Conservation (phyloP, 148 eudicot genomes). For the Salicornia ramosissima region DNA sequence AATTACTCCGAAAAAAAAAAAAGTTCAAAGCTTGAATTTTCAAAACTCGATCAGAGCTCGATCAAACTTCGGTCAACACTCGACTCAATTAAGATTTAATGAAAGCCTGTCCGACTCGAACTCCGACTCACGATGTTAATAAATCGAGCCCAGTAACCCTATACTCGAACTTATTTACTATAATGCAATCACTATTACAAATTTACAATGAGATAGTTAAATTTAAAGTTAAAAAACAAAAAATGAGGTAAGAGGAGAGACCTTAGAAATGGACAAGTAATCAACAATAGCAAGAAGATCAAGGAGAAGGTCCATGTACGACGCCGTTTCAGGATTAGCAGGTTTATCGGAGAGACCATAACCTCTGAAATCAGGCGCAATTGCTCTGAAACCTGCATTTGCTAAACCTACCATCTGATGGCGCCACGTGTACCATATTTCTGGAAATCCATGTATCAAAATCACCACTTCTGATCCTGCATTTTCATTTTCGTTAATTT, state of each 20-base stretch:
- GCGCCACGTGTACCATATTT: conserved; percentile 50
- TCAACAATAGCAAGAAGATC: conserved; percentile 36
- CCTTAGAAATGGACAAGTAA: conserved; percentile 35
- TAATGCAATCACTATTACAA: too few relatives aligned
- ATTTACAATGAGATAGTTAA: too few relatives aligned
- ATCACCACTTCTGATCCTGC: conserved; percentile 32
- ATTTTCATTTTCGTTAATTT: neutral
- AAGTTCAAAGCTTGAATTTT: too few relatives aligned
- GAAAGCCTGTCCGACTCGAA: too few relatives aligned
- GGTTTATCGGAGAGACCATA: conserved; percentile 40
- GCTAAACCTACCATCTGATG: conserved; percentile 39
- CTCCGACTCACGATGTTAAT: too few relatives aligned
- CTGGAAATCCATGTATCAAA: conserved; percentile 45
- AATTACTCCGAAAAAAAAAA: too few relatives aligned
- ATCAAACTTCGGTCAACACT: too few relatives aligned
- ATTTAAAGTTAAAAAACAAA: too few relatives aligned
- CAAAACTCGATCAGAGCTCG: too few relatives aligned
- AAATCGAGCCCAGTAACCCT: too few relatives aligned
- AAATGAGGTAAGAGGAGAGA: neutral
- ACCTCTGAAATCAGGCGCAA: conserved; percentile 40
- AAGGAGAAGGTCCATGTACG: conserved; percentile 22
- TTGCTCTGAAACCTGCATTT: conserved; percentile 32
- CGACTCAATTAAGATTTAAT: too few relatives aligned
- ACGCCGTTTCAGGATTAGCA: conserved; percentile 26
- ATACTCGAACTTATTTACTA: too few relatives aligned